Conservation (phyloP, 2,329 filamentous ascomycete genomes). For the Hypocreales sp. region DNA sequence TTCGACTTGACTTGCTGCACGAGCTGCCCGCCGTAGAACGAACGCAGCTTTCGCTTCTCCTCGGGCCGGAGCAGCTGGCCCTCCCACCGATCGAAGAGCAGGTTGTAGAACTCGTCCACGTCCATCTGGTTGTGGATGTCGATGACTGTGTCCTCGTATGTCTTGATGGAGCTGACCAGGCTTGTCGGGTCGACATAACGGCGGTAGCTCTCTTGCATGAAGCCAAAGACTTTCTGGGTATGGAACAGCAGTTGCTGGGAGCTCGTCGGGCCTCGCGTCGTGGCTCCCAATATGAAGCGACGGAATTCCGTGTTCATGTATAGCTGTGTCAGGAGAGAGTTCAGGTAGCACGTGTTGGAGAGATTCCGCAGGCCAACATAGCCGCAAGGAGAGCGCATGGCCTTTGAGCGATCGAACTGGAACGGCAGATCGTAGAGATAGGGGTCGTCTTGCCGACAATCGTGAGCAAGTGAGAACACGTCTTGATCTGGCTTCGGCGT, state of each 20-base stretch:
- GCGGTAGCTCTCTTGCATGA: slow-evolving; percentile 69
- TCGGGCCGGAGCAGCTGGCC: slow-evolving; percentile 53
- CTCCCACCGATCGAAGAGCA: slow-evolving; percentile 86
- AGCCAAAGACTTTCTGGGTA: slow-evolving; percentile 68
- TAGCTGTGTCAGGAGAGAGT: slow-evolving; percentile 83
- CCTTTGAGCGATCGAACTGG: slow-evolving; percentile 48
- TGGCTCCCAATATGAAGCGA: slow-evolving; percentile 59
- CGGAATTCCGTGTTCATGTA: slow-evolving; percentile 92
- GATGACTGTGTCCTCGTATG: slow-evolving; percentile 68
- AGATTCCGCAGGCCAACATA: slow-evolving; percentile 87
- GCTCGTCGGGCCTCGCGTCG: slow-evolving; percentile 34
- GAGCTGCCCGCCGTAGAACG: slow-evolving; percentile 81
- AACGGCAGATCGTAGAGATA: slow-evolving; percentile 47
- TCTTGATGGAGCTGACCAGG: slow-evolving; percentile 63
- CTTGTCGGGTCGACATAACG: slow-evolving; percentile 58
- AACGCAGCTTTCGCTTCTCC: slow-evolving; percentile 59
- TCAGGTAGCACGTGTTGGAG: slow-evolving; percentile 94
- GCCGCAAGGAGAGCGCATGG: slow-evolving; percentile 60
- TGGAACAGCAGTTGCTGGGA: slow-evolving; percentile 57
- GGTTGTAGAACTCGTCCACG: slow-evolving; percentile 93
- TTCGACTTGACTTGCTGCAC: slow-evolving; percentile 93
- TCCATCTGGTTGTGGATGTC: slow-evolving; percentile 92
- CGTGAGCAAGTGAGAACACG: neutral
- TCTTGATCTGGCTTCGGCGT: slow-evolving; percentile 4
- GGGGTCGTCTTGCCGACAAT: slow-evolving; percentile 19